Evolutionary conservation across 1,284 basidiomycete genomes (phyloP).

Genomic region (Vanrija sp.): DNA sequence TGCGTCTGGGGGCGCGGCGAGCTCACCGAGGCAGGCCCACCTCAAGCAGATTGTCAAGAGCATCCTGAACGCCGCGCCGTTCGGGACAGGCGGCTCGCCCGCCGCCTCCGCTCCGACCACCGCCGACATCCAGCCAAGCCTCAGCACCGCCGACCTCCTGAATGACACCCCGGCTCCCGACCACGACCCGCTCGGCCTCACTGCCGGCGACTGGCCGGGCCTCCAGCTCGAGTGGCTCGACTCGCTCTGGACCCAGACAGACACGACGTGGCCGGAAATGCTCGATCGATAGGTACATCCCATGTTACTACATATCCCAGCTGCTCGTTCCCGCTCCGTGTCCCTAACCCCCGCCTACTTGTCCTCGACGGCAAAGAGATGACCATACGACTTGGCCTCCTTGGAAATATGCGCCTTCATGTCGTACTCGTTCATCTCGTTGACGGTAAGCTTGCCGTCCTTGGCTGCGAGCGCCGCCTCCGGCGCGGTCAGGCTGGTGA

Average conservation of each 20-base stretch:
- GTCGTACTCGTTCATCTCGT: slow-evolving; percentile 41
- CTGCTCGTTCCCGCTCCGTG: too few relatives aligned
- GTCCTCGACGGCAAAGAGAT: slow-evolving; percentile 4
- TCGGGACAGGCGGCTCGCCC: background rate
- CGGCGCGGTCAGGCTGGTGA: slow-evolving; percentile 40
- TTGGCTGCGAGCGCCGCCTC: slow-evolving; percentile 32
- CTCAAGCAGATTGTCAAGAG: slow-evolving; percentile 7
- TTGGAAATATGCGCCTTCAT: slow-evolving; percentile 28
- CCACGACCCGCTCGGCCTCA: background rate
- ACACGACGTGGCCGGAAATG: background rate
- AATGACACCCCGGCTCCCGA: background rate
- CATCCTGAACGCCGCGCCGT: slow-evolving; percentile 4
- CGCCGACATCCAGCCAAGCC: background rate
- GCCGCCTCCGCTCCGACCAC: background rate
- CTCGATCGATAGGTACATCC: background rate
- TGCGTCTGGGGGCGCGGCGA: too few relatives aligned
- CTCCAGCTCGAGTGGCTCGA: slow-evolving; percentile 9
- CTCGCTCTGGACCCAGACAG: slow-evolving; percentile 10
- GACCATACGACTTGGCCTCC: slow-evolving; percentile 8
- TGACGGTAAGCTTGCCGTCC: slow-evolving; percentile 40
- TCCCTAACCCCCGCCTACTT: too few relatives aligned
- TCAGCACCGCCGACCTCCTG: background rate
- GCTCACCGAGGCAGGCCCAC: background rate
- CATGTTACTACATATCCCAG: too few relatives aligned
- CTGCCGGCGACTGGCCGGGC: background rate